Conservation (phyloP, 139 green algal species). For the Dunaliella primolecta region DNA sequence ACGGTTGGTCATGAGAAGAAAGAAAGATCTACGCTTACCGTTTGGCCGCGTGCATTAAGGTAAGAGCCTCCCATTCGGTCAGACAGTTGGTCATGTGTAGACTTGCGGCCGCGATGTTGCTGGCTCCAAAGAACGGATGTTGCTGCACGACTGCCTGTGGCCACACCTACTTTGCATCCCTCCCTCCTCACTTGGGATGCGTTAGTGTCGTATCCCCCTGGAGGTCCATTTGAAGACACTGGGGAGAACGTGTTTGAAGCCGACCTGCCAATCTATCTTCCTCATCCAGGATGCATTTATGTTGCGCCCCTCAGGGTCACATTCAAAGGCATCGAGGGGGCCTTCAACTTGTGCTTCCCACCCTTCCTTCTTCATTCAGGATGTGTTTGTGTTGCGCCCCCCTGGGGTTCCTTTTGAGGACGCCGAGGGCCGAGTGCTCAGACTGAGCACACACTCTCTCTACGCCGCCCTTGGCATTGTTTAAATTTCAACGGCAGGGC, state of each 20-base stretch:
- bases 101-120: too few relatives aligned
- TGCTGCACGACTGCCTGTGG: too few relatives aligned
- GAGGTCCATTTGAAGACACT: too few relatives aligned
- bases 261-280: neutral
- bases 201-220: too few relatives aligned
- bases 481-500: too few relatives aligned
- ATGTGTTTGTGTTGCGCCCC: neutral
- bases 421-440: neutral
- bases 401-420: neutral
- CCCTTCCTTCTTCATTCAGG: neutral
- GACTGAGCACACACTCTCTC: neutral
- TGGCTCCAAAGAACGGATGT: too few relatives aligned
- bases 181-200: too few relatives aligned
- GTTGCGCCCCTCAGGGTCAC: neutral
- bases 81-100: too few relatives aligned
- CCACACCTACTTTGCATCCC: too few relatives aligned
- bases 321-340: neutral
- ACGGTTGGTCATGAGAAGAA: neutral
- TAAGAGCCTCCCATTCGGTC: too few relatives aligned
- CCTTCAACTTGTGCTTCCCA: neutral
- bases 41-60: too few relatives aligned
- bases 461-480: neutral
- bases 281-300: neutral
- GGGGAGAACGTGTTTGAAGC: constrained; percentile 1
- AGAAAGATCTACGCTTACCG: too few relatives aligned